Base-by-base conservation (phyloP, 495 filamentous ascomycete genomes). In the Hypoxylon fragiforme region DNA sequence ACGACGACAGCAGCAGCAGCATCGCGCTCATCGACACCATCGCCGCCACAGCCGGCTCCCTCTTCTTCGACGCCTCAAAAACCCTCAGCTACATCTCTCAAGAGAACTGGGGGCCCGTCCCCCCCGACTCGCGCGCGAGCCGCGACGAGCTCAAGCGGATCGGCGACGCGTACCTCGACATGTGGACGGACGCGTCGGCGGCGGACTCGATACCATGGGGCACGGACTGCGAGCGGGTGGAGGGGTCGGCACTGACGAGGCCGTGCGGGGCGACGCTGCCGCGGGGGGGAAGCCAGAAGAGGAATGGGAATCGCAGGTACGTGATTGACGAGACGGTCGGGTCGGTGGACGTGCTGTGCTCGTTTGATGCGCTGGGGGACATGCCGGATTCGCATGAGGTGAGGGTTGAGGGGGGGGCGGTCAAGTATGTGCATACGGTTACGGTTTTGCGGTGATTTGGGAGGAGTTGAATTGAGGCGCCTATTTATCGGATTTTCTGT, bases 281-380 rank as follows among this genome's bases (percentile, higher is more conserved):
- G 3, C 62, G 44, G 5, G 74, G 75, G 0, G 75, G 75, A 0
- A 74, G 67, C 43, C 30, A 56, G 11, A 70, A 61, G 56, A 44
- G 44, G 13, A 77, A 77, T 43, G 70, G 67, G 1, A 75, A 71
- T 26, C 59, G 76, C 18, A 61, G 76, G 19, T 78, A 79, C 56
- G 75, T 79, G n/a, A 77, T 79, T 45, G 76, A 79, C 45, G 75
- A 79, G 63, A 65, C 62, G 16, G 28, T 74, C 1, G 76, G 76
- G 7, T 73, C 69, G 2, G 72, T 75, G 5, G 74, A 79, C 51
- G 71, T 78, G 11, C 48, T 78, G 9, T 79, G 74, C 43, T 69
- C 71, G 2, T 79, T 79, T 50, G 68, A 77, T 46, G 65, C 70
- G 18, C 55, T 79, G 12, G 74, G 74, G 3, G 61, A 61, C 35